Evolutionary conservation across 768 basidiomycete genomes (phyloP), one percentile per base, ranked within the genome.

Genomic region (Rickenella mellea): DNA sequence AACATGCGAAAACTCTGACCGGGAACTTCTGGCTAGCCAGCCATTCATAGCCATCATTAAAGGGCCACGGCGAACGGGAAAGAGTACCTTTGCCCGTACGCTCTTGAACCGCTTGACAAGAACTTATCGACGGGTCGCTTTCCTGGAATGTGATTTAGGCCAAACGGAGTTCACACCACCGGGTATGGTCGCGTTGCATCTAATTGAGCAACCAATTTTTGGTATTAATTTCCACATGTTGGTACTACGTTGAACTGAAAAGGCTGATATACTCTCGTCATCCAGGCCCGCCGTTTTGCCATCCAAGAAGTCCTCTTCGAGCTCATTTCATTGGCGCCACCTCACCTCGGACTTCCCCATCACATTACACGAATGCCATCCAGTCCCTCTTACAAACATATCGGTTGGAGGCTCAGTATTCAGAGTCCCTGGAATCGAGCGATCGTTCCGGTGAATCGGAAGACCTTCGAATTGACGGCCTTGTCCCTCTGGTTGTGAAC

Each of bases 151-250:
- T 45, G 94, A 99, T 61, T 52, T 88, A 3, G 94, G 94, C 14
- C 94, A 99, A 61, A 84, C 90, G 3, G 93, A 97, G 59, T 94
- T 97, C 55, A 83, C 84, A 1, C 82, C 88, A 1, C 80, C 80
- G 0, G 94, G 92, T 0, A 73, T 88, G 63, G 83, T 96, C 10
- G 74, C 88, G 0, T 62, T 99, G 22, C 83, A 79, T 56, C 49
- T 94, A 1, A 50, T 96, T 12, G 75, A 80, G 7, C 55, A 56
- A 2, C 80, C 78, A 15, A 48, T 84, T 2, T 78, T 97, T 27
- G 94, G 92, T 88, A 51, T 30, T 65, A 51, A 39, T 31, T 47
- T 43, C 15, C 28, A 1, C 26, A 40, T 21, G 14, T 14, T 11
- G 12, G 6, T 30, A 24, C 19, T 14, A 21, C 7, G 2, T 19